Base-by-base conservation (phyloP, 2,329 filamentous ascomycete species). In the Ascochyta pisi region DNA sequence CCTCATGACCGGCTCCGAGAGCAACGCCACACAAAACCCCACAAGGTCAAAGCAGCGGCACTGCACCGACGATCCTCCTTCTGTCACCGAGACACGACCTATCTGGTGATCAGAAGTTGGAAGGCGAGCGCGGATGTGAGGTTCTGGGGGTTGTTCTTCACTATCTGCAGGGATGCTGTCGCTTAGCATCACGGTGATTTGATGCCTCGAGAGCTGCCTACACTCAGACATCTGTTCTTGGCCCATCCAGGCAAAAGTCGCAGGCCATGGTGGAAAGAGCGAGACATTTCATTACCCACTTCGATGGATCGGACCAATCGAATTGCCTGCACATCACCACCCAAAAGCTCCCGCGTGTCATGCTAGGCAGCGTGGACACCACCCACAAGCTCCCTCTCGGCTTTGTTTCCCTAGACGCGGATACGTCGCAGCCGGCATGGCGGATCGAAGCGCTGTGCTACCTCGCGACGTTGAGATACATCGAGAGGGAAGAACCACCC, bases 181-280 rank as follows among this genome's bases (percentile, higher is more conserved):
- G 53, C 47, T 56, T 47, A 56, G 47, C 47, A 9, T 51, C 38
- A 47, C 53, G 48, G 47, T 56, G 53, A 56, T 56, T 55, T 43
- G 53, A 47, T 56, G 37, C 33, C 24, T 56, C 47, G 29, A 56
- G n/a, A 24, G 40, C 27, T 50, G 43, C 41, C 53, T 56, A 43
- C 43, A 41, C 35, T 24, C 53, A 38, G 45, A 51, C 53, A 47
- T 26, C 26, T 29, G 44, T 24, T 42, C 42, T 42, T 34, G 47
- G 22, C 37, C n/a, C 10, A 42, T 22, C 33, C 38, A 19, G 38
- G 33, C 16, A 19, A 26, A 34, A 27, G 13, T 43, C 33, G 16
- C 42, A 47, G 23, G 33, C 43, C 31, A 9, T 34, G 23, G 4
- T 43, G 23, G 37, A 23, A 12, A 23, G 23, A 31, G 19, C 38